Percentiles rank a stretch among this genome's conserved stretches.
These are phyloP conservation scores for Tuber calosporum DNA, from an alignment of 495 filamentous ascomycete genomes.

Conservation along the genomic window DNA sequence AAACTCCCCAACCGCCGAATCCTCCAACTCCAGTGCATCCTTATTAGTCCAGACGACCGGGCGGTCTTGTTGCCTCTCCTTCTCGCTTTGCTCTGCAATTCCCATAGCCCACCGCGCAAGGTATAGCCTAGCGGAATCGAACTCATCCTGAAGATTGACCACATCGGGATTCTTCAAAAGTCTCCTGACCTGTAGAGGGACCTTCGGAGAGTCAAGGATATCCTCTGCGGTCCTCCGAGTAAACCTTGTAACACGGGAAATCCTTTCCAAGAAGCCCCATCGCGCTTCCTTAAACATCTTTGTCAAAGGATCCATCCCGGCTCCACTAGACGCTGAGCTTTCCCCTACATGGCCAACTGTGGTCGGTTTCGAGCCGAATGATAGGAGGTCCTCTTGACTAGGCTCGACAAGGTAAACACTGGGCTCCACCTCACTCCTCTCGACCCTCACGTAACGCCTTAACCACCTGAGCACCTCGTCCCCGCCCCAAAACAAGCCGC, in stretches of 20 bases:
- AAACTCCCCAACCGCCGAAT: conserved; percentile 89
- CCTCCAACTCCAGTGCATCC: conserved; percentile 87
- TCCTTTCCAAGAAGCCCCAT: conserved; percentile 90
- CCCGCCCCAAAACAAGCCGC: conserved; percentile 91
- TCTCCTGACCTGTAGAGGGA: conserved; percentile 78
- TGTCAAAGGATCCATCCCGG: conserved; percentile 87
- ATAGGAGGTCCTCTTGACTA: conserved; percentile 68
- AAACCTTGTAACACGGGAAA: conserved; percentile 93
- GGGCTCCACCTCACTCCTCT: conserved; percentile 73
- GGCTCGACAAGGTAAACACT: conserved; percentile 90
- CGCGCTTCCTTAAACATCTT: conserved; percentile 92
- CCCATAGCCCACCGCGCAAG: conserved; percentile 97
- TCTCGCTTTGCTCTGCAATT: conserved; percentile 90
- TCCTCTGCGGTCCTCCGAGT: conserved; percentile 86
- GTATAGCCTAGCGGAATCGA: conserved; percentile 90
- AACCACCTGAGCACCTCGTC: conserved; percentile 93
- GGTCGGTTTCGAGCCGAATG: conserved; percentile 60
- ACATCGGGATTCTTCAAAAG: conserved; percentile 89
- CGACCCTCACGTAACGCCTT: conserved; percentile 69
- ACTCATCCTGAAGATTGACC: conserved; percentile 89
- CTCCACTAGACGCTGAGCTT: conserved; percentile 45
- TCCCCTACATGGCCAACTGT: conserved; percentile 45
- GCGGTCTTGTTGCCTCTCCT: conserved; percentile 60
- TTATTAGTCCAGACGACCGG: conserved; percentile 73
- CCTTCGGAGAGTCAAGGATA: conserved; percentile 75